Percentiles rank a stretch among this genome's conserved stretches.
These are phyloP conservation scores for Jaapia argillacea DNA, from an alignment of 768 basidiomycete genomes.

Conservation along the genomic window DNA sequence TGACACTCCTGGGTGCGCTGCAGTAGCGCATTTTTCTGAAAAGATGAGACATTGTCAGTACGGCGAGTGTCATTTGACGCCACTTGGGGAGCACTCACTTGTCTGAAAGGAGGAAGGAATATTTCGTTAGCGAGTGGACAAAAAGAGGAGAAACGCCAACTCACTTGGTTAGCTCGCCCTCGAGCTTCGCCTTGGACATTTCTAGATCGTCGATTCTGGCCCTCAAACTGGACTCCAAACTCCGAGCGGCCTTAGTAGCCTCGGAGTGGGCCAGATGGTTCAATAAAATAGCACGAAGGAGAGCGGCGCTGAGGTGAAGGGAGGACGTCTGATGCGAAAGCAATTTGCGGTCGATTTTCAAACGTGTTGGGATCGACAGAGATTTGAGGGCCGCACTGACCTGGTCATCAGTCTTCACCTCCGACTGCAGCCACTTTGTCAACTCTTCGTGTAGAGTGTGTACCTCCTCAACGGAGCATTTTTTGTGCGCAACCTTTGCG, in stretches of 20 bases:
- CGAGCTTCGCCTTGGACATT: constrained; percentile 44
- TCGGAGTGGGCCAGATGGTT: constrained; percentile 78
- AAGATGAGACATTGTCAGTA: too few species aligned
- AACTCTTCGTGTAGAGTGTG: constrained; percentile 69
- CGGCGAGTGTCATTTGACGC: too few species aligned
- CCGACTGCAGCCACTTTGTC: constrained; percentile 61
- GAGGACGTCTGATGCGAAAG: constrained; percentile 52
- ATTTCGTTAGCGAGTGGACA: constrained; percentile 10
- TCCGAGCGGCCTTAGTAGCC: constrained; percentile 57
- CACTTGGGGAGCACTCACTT: constrained; percentile 40
- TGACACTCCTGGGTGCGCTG: constrained; percentile 68
- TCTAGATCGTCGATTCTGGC: constrained; percentile 59
- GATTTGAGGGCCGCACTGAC: neutral
- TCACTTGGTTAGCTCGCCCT: constrained; percentile 65
- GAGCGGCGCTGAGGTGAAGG: constrained; percentile 65
- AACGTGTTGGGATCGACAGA: constrained; percentile 4
- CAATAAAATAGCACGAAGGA: constrained; percentile 74
- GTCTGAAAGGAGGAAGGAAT: constrained; percentile 34
- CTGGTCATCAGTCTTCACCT: constrained; percentile 27
- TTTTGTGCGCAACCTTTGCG: constrained; percentile 69
- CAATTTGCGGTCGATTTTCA: constrained; percentile 3
- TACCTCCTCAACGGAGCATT: constrained; percentile 83
- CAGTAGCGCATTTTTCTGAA: constrained; percentile 48
- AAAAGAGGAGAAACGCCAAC: constrained; percentile 14
- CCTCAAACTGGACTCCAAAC: constrained; percentile 50